These are phyloP conservation scores for Tetratostichococcus sp. DNA, from an alignment of 139 green algal species.

Conservation along the genomic window DNA sequence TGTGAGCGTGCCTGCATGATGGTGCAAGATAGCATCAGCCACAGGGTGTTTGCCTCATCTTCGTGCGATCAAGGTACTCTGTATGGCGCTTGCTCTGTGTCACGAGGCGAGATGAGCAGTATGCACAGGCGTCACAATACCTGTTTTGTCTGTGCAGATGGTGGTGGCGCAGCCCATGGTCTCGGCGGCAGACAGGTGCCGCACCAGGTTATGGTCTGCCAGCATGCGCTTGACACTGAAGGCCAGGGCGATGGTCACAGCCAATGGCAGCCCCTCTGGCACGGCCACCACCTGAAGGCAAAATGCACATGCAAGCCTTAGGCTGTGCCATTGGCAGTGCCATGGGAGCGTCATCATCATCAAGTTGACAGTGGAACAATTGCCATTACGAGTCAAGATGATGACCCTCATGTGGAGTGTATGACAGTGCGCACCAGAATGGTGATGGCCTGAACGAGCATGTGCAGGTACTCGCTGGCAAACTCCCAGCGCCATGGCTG, in stretches of 20 bases:
- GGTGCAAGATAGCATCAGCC: no score
- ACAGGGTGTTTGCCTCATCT: no score
- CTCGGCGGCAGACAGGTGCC: constrained; percentile 79
- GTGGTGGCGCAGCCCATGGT: constrained; percentile 85
- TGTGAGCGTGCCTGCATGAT: constrained; percentile 72
- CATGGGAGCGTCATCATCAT: no score
- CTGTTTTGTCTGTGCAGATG: constrained; percentile 89
- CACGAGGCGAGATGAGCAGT: no score
- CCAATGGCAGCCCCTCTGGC: constrained; percentile 84
- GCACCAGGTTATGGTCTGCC: constrained; percentile 63
- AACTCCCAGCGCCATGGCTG: constrained; percentile 43
- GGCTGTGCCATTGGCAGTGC: no score
- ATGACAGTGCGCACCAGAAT: constrained; percentile 61
- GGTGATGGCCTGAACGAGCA: constrained; percentile 78
- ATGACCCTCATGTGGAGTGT: no score
- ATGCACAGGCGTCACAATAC: constrained; percentile 1
- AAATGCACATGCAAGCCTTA: no score
- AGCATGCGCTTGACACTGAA: constrained; percentile 74
- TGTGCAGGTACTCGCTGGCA: constrained; percentile 59
- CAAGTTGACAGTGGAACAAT: no score
- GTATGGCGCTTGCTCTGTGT: no score
- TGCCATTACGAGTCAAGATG: no score
- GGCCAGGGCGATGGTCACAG: constrained; percentile 81
- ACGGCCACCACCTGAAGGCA: constrained; percentile 77
- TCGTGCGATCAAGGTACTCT: no score